These are phyloP conservation scores for Nicotiana sylvestris DNA, from an alignment of 257 asterid species.

Conservation along the genomic window DNA sequence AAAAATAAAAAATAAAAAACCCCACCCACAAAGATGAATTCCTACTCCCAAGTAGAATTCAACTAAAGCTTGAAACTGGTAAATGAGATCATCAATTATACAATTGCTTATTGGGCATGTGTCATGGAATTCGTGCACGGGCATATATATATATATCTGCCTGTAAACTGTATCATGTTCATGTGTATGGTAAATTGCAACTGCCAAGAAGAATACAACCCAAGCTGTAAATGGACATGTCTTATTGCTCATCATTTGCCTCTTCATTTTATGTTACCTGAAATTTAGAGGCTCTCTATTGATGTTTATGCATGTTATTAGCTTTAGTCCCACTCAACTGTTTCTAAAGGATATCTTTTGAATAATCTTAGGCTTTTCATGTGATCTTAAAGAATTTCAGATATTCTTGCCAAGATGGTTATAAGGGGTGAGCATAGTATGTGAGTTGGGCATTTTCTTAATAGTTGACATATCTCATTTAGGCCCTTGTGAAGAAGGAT, in stretches of 20 bases:
- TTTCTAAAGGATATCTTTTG: neutral
- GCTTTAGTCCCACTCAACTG: neutral
- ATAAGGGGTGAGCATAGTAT: neutral
- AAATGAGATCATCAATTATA: neutral
- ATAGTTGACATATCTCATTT: slow-evolving; percentile 11
- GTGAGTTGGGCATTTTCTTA: slow-evolving; percentile 5
- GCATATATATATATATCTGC: neutral
- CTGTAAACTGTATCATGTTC: neutral
- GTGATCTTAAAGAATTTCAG: neutral
- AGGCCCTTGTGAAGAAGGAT: slow-evolving; percentile 88
- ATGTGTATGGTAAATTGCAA: neutral
- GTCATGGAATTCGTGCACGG: neutral
- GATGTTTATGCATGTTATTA: neutral
- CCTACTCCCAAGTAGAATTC: neutral
- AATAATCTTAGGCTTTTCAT: neutral
- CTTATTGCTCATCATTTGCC: neutral
- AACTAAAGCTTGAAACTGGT: neutral
- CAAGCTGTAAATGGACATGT: neutral
- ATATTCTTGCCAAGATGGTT: neutral
- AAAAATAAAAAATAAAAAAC: too few species aligned
- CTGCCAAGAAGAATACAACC: neutral
- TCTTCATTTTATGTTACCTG: neutral
- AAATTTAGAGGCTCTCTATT: neutral
- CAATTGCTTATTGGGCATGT: neutral
- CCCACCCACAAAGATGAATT: neutral